These are phyloP conservation scores for Pleurotus pulmonarius DNA, from an alignment of 768 basidiomycete species.

Conservation along the genomic window DNA sequence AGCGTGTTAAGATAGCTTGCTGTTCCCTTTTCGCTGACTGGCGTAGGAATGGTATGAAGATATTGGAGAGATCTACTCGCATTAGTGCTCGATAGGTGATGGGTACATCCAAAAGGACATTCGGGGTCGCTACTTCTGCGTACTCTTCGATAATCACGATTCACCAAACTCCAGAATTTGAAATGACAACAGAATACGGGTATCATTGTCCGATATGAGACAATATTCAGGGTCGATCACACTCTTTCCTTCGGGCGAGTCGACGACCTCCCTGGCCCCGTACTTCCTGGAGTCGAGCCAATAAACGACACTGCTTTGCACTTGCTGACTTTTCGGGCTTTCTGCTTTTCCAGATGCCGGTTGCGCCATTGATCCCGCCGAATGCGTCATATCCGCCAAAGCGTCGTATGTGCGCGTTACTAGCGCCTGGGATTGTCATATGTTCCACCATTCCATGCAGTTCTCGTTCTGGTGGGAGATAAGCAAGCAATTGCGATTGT, in stretches of 20 bases:
- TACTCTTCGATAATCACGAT: no score
- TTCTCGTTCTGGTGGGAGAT: neutral
- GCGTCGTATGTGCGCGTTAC: neutral
- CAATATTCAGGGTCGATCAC: neutral
- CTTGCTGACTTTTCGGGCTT: no score
- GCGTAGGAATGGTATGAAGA: slow-evolving; percentile 55
- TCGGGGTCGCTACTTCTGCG: no score
- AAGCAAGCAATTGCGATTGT: neutral
- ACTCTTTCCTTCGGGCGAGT: neutral
- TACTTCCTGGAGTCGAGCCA: neutral
- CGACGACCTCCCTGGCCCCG: neutral
- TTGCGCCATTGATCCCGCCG: slow-evolving; percentile 4
- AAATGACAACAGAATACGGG: no score
- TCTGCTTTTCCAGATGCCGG: neutral
- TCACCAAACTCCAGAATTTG: no score
- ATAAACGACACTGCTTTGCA: no score
- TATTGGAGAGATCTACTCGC: slow-evolving; percentile 38
- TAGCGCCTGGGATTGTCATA: neutral
- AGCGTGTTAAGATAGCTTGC: slow-evolving; percentile 1
- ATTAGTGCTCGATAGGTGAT: no score
- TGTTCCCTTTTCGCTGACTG: slow-evolving; percentile 7
- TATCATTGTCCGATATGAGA: neutral
- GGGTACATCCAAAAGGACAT: no score
- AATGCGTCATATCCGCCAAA: neutral
- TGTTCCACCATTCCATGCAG: neutral